A percentile compares a stretch with the other conserved stretches of the same genome.
phyloP scores from a whole-genome alignment of 768 basidiomycete genomes.

The Amanita inopinata region DNA sequence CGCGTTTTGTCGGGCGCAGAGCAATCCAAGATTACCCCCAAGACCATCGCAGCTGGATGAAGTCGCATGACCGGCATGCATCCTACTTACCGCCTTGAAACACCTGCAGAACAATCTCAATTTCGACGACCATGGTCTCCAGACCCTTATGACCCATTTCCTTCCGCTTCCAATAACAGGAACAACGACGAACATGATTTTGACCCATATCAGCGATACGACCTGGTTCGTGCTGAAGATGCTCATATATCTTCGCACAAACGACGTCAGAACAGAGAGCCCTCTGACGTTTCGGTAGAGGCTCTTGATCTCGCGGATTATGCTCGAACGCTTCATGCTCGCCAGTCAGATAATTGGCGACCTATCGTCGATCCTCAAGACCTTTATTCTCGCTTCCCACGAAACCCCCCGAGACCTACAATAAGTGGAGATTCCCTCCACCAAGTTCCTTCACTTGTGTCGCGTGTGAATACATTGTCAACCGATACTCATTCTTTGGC shows the following conservation, averaged over 20 bases:
- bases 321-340: conserved; percentile 36
- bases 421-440: conserved; percentile 18
- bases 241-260: background rate
- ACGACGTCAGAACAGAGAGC: conserved; percentile 28
- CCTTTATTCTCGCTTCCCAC: conserved; percentile 15
- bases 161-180: conserved; percentile 16
- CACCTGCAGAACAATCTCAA: conserved; percentile 40
- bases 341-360: conserved; percentile 17
- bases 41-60: too few relatives aligned
- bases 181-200: conserved; percentile 13
- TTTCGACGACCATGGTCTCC: conserved; percentile 63
- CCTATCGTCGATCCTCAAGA: conserved; percentile 2
- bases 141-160: conserved; percentile 39
- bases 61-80: conserved; percentile 28
- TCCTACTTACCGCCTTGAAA: conserved; percentile 34
- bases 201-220: conserved; percentile 13
- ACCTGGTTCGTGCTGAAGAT: conserved; percentile 10
- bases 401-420: conserved; percentile 14
- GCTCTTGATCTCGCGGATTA: conserved; percentile 70
- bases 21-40: too few relatives aligned
- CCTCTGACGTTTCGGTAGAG: conserved; percentile 58
- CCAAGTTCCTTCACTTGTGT: conserved; percentile 31
- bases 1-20: too few relatives aligned
- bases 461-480: conserved; percentile 33
- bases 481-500: conserved; percentile 24